These are phyloP conservation scores for Penicillium daleae DNA, from an alignment of 495 filamentous ascomycete species.

Conservation along the genomic window DNA sequence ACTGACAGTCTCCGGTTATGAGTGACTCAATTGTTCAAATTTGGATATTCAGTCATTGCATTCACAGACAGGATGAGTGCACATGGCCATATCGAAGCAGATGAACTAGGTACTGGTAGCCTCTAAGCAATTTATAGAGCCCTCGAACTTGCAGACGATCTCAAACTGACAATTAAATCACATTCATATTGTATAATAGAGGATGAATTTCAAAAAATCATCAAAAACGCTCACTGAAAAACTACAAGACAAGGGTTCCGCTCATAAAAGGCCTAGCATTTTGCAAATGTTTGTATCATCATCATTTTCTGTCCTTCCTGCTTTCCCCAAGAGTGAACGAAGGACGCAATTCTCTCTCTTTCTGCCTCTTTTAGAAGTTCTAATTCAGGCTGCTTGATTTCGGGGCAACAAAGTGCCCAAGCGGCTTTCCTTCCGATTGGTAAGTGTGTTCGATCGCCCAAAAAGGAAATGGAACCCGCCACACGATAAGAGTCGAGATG, in stretches of 20 bases:
- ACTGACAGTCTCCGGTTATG: neutral
- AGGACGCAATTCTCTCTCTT: neutral
- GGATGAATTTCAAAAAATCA: neutral
- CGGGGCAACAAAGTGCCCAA: neutral
- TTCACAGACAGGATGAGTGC: neutral
- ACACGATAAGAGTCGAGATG: neutral
- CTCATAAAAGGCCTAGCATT: neutral
- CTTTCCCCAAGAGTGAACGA: neutral
- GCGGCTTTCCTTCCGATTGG: neutral
- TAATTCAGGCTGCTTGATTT: neutral
- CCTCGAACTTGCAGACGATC: too few relatives aligned
- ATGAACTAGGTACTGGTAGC: neutral
- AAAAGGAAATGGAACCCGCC: constrained; percentile 8
- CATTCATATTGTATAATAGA: too few relatives aligned
- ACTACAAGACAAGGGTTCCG: neutral
- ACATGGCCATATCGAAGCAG: neutral
- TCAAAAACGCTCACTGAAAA: neutral
- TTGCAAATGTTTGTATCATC: neutral
- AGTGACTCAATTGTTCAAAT: neutral
- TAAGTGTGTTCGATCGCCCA: neutral
- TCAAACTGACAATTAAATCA: neutral
- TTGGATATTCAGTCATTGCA: neutral
- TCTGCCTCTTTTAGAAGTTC: neutral
- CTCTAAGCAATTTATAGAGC: neutral
- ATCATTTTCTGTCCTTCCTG: neutral